Percentiles rank a stretch among this genome's conserved stretches.
These are phyloP conservation scores for Solanum hybrid DNA, from an alignment of 305 asterid species.

Conservation along the genomic window DNA sequence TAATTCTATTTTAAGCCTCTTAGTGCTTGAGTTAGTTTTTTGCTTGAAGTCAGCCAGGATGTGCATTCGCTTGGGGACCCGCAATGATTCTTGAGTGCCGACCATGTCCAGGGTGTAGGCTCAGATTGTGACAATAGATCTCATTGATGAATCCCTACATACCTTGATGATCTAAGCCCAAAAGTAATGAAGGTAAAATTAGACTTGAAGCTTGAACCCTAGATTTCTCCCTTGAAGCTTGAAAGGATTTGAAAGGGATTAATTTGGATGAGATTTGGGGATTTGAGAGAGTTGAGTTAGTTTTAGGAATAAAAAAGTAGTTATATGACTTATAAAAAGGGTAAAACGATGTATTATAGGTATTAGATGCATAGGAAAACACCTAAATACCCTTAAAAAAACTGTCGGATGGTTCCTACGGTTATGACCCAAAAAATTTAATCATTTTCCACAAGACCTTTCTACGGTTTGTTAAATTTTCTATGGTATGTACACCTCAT, in stretches of 20 bases:
- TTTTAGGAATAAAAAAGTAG: not conserved
- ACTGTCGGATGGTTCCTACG: not conserved
- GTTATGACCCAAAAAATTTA: too few relatives aligned
- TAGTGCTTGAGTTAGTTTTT: not conserved
- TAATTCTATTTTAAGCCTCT: too few relatives aligned
- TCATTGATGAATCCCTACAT: not conserved
- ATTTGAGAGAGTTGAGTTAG: not conserved
- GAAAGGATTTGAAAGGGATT: not conserved
- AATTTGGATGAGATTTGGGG: not conserved
- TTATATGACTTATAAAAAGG: not conserved
- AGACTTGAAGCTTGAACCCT: not conserved
- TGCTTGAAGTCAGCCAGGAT: not conserved
- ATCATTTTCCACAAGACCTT: not conserved
- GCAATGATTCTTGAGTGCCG: too few relatives aligned
- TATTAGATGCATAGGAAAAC: not conserved
- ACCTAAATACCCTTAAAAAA: not conserved
- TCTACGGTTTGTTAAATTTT: not conserved
- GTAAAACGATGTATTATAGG: not conserved
- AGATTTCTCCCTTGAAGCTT: not conserved
- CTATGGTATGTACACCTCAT: not conserved
- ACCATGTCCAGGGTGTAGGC: not conserved
- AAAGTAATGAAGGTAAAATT: not conserved
- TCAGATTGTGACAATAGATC: accelerated
- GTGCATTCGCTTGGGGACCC: not conserved
- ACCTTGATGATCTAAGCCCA: not conserved